Percentiles rank a stretch among this genome's conserved stretches.
Conservation (phyloP, 2,329 filamentous ascomycete species). For the Colletotrichum lupini region DNA sequence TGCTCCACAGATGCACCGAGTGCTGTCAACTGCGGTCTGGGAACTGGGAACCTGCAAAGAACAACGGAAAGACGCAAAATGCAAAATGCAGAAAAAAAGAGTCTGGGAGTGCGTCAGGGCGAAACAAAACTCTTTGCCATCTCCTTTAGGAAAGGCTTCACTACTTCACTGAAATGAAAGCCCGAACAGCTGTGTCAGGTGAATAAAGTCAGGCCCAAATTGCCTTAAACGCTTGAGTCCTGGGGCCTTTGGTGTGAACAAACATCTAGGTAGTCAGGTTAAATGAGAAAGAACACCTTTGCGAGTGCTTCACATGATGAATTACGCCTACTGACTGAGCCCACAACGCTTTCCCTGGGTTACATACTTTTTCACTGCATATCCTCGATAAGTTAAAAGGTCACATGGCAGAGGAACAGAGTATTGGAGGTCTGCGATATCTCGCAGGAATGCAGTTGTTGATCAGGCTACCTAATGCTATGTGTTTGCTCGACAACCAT, state of each 20-base stretch:
- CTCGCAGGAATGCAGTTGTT: constrained; percentile 35
- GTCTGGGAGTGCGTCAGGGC: constrained; percentile 14
- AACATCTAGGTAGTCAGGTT: not conserved
- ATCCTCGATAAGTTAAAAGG: not conserved
- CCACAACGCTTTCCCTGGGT: too few relatives aligned
- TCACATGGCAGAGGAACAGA: not conserved
- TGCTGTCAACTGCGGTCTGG: not conserved
- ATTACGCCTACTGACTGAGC: too few relatives aligned
- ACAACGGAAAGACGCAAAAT: not conserved
- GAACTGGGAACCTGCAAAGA: not conserved
- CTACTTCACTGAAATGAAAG: not conserved
- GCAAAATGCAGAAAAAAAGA: too few relatives aligned
- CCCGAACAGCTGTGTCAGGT: not conserved
- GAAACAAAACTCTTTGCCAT: not conserved
- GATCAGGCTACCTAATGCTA: constrained; percentile 36
- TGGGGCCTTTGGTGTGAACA: not conserved
- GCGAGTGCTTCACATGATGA: too few relatives aligned
- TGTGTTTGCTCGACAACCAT: constrained; percentile 35
- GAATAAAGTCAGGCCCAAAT: not conserved
- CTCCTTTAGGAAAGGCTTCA: not conserved
- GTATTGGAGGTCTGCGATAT: constrained; percentile 34
- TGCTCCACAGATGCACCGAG: constrained; percentile 10
- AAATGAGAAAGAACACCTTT: too few relatives aligned
- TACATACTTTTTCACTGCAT: too few relatives aligned
- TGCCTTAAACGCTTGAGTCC: not conserved